These are phyloP conservation scores for Diaporthe longicolla DNA, from an alignment of 2,329 filamentous ascomycete species.

Conservation along the genomic window DNA sequence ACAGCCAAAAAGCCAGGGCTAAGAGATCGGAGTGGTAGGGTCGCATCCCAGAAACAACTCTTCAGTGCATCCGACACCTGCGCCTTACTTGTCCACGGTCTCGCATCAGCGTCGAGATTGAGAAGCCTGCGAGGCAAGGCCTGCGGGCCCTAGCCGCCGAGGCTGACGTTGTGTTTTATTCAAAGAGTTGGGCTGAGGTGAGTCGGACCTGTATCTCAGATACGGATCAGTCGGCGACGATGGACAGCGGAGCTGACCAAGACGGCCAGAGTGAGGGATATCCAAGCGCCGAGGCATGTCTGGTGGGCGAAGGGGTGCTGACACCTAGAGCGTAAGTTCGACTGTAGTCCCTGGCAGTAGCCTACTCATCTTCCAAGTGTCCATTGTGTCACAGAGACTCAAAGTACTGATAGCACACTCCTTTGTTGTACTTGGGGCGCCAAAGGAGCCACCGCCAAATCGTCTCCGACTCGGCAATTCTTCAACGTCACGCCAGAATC, in stretches of 20 bases:
- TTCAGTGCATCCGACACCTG: conserved; percentile 71
- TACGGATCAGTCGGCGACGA: background rate
- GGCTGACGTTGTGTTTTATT: conserved; percentile 82
- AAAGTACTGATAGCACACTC: conserved; percentile 51
- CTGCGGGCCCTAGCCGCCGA: conserved; percentile 71
- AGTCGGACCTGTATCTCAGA: conserved; percentile 48
- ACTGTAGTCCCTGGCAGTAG: conserved; percentile 9
- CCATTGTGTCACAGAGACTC: conserved; percentile 23
- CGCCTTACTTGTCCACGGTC: conserved; percentile 60
- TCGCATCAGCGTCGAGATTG: conserved; percentile 78
- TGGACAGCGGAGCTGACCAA: conserved; percentile 19
- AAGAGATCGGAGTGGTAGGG: conserved; percentile 60
- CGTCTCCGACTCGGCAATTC: conserved; percentile 50
- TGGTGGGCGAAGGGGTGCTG: conserved; percentile 57
- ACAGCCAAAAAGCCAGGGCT: conserved; percentile 22
- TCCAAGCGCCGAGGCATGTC: conserved; percentile 61
- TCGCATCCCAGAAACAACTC: conserved; percentile 72
- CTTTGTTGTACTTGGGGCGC: conserved; percentile 62
- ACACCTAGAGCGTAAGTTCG: conserved; percentile 60
- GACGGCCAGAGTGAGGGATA: conserved; percentile 51
- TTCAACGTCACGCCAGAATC: conserved; percentile 45
- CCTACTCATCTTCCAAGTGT: background rate
- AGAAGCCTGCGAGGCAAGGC: conserved; percentile 76
- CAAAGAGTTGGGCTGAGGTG: conserved; percentile 78
- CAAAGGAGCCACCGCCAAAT: conserved; percentile 61